Percentiles rank a stretch among this genome's conserved stretches.
phyloP scores from a whole-genome alignment of 2,329 filamentous ascomycete genomes.

The Fusarium mangiferae region DNA sequence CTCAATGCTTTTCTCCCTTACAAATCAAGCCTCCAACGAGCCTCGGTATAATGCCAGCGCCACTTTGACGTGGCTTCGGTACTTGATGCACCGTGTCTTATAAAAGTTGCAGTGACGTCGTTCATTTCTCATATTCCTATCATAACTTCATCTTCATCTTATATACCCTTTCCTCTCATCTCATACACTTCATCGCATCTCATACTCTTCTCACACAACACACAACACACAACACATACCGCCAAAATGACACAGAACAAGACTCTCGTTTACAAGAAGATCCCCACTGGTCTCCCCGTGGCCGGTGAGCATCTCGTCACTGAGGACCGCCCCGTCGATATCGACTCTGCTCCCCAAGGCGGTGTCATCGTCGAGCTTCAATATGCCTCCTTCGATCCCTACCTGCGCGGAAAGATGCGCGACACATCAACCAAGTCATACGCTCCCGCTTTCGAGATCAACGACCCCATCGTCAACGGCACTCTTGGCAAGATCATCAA shows the following conservation, averaged over 20 bases:
- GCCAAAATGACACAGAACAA: constrained; percentile 68
- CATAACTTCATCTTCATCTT: background rate
- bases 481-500: constrained; percentile 76
- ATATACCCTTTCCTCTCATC: background rate
- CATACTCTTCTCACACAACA: background rate
- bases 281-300: constrained; percentile 74
- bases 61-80: constrained; percentile 16
- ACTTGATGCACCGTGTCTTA: background rate
- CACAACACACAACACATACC: background rate
- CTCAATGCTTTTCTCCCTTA: constrained; percentile 17
- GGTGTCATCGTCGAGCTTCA: constrained; percentile 78
- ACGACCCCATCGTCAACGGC: constrained; percentile 71
- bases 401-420: constrained; percentile 85
- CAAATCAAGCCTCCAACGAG: constrained; percentile 20
- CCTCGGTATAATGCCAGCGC: constrained; percentile 17
- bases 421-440: constrained; percentile 69
- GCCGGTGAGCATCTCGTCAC: constrained; percentile 75
- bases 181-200: background rate
- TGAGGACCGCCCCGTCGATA: constrained; percentile 75
- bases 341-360: constrained; percentile 64
- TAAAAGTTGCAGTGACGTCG: constrained; percentile 24
- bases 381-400: constrained; percentile 84
- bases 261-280: constrained; percentile 76
- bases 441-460: constrained; percentile 61
- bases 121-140: background rate